Evolutionary conservation across 768 basidiomycete genomes (phyloP), one percentile per base, ranked within the genome.

Genomic region (Trametes coccinea): DNA sequence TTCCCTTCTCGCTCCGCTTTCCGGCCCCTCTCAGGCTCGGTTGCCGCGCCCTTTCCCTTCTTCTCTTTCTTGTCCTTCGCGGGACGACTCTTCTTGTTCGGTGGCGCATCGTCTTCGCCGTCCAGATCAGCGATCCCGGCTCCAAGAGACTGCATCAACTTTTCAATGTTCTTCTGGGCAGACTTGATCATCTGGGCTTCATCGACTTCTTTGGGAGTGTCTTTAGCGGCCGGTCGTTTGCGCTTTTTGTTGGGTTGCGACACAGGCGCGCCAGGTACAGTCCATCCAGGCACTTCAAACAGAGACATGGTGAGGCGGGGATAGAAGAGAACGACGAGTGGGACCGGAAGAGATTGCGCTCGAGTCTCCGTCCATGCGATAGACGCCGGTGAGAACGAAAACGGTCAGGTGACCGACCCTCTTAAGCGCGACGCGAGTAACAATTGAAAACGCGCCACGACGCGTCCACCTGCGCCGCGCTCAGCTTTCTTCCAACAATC

Each of bases 231-330:
- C 5, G 60, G 52, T 6, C 75, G 69, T 59, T 76, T 77, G 16
- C 74, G 70, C 45, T 74, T 75, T 47, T 65, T 72, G 29, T 60
- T 37, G 1, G 67, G 37, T 7, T 61, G 53, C 2, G 65, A 11
- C 2, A 67, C 59, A 0, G 69, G 69, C 7, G 67, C 67, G 13
- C 59, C 9, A 3, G 72, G 73, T 5, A 76, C 68, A 22, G 65
- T 60, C 75, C 75, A 76, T 7, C 75, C 75, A 13, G 75, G 73
- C 10, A 75, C 74, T 44, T 74, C 70, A 60, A 76, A 76, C 10
- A 76, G 69, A 37, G 74, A 59, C 75, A 75, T 76, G 45, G 22
- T 22, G 22, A 22, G 22, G 22, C 22, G 22, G 22, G 22, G 22
- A 22, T 22, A 22, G 22, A 27, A 10, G 45, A 17, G 45, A 22